These are phyloP conservation scores for Alternaria hordeiaustralica DNA, from an alignment of 2,329 filamentous ascomycete genomes.

Conservation along the genomic window DNA sequence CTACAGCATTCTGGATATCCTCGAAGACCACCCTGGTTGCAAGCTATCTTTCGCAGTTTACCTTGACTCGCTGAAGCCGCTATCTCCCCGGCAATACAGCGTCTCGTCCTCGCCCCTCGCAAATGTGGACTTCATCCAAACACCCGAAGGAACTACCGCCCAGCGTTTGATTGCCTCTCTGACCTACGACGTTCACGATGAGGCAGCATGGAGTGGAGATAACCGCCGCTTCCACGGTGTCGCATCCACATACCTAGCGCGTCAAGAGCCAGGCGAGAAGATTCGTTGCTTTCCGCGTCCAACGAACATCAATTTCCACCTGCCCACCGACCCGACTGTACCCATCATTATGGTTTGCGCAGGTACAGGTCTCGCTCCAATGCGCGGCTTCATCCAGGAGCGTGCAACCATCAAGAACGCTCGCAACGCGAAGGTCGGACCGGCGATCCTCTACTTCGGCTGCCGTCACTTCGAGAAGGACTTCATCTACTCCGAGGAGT, in stretches of 20 bases:
- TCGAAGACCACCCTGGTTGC: conserved; percentile 9
- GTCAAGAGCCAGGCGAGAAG: conserved; percentile 8
- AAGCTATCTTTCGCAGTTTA: conserved; percentile 2
- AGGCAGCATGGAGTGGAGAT: conserved; percentile 8
- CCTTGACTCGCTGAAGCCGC: conserved; percentile 8
- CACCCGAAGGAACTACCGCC: neutral
- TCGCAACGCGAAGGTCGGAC: conserved; percentile 54
- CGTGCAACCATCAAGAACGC: conserved; percentile 30
- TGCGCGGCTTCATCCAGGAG: conserved; percentile 44
- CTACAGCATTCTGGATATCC: conserved; percentile 7
- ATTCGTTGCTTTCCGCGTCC: conserved; percentile 11
- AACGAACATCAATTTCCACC: conserved; percentile 12
- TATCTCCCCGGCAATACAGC: conserved; percentile 12
- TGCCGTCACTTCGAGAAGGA: conserved; percentile 63
- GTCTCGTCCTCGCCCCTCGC: conserved; percentile 74
- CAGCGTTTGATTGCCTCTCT: conserved; percentile 6
- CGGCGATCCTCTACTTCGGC: conserved; percentile 67
- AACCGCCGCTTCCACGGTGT: conserved; percentile 10
- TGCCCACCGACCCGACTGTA: conserved; percentile 39
- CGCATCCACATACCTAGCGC: conserved; percentile 6
- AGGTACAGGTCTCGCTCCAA: conserved; percentile 39
- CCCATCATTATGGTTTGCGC: conserved; percentile 57
- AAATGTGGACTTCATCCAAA: conserved; percentile 44
- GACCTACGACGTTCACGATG: conserved; percentile 11
- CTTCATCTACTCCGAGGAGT: conserved; percentile 64